phyloP scores from a whole-genome alignment of 2,329 filamentous ascomycete genomes.

The Penicillium sp. region DNA sequence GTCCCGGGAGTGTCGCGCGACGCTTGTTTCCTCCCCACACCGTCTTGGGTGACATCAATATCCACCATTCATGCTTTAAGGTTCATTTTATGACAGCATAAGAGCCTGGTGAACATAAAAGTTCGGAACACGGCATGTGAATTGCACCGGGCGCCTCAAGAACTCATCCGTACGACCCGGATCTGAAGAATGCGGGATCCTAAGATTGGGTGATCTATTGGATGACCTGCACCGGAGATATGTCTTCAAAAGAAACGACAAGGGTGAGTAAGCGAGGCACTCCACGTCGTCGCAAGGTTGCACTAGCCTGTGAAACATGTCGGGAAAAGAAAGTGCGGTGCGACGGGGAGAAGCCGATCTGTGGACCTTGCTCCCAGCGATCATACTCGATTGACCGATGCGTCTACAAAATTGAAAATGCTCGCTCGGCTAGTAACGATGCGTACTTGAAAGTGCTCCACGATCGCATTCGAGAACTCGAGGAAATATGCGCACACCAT shows the following conservation, averaged over 20 bases:
- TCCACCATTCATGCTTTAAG: background rate
- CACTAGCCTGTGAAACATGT: conserved; percentile 46
- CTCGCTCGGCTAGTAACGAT: conserved; percentile 39
- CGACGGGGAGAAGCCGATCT: conserved; percentile 48
- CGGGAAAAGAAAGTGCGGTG: conserved; percentile 45
- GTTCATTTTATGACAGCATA: background rate
- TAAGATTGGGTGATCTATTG: background rate
- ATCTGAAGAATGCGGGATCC: background rate
- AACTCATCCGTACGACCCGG: background rate
- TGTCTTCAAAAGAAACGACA: conserved; percentile 14
- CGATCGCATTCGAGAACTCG: conserved; percentile 29
- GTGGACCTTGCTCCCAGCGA: conserved; percentile 42
- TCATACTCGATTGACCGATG: conserved; percentile 36
- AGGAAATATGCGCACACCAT: conserved; percentile 23
- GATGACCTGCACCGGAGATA: background rate
- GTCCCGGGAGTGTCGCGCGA: conserved; percentile 6
- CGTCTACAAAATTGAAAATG: conserved; percentile 40
- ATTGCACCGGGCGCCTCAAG: background rate
- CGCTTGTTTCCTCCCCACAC: background rate
- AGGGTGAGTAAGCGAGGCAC: conserved; percentile 14
- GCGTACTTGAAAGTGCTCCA: conserved; percentile 30
- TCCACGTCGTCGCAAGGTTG: conserved; percentile 29
- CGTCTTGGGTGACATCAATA: background rate
- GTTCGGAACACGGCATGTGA: background rate
- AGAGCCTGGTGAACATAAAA: background rate